phyloP scores from a whole-genome alignment of 140 eudicot genomes.

The Ambrosia hybrid region DNA sequence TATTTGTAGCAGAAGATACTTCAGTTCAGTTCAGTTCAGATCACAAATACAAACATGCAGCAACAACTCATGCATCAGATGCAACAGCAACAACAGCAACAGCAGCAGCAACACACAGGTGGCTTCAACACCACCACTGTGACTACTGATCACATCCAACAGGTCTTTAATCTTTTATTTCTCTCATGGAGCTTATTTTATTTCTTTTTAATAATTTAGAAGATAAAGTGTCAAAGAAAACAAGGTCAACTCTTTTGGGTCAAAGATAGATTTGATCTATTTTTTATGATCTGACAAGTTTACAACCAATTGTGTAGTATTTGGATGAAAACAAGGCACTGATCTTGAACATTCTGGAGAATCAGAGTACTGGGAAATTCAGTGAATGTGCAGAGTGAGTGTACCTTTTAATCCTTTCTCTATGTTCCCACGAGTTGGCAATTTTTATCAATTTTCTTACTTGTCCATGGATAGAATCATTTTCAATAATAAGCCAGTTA shows the following conservation, averaged over 20 bases:
- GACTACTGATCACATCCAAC: conserved; percentile 74
- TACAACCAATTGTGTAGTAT: conserved; percentile 41
- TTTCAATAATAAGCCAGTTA: no score
- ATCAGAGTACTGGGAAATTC: conserved; percentile 65
- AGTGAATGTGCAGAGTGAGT: conserved; percentile 72
- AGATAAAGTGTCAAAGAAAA: not conserved
- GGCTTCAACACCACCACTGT: conserved; percentile 46
- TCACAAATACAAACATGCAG: conserved; percentile 33
- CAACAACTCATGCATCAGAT: conserved; percentile 41
- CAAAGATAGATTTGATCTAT: not conserved
- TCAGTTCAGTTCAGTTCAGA: conserved; percentile 26
- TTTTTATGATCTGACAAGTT: not conserved
- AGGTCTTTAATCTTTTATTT: conserved; percentile 37
- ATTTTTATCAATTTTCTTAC: no score
- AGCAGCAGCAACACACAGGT: conserved; percentile 34
- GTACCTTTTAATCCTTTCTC: not conserved
- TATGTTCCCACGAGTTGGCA: not conserved
- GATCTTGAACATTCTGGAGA: conserved; percentile 64
- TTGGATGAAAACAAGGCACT: conserved; percentile 79
- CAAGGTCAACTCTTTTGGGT: not conserved
- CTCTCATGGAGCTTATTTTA: not conserved
- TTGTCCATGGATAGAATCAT: no score
- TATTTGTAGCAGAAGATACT: conserved; percentile 23
- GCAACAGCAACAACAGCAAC: conserved; percentile 31
- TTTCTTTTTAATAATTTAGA: not conserved